These are phyloP conservation scores for Ramaria sp. DNA, from an alignment of 768 basidiomycete genomes.

Conservation along the genomic window DNA sequence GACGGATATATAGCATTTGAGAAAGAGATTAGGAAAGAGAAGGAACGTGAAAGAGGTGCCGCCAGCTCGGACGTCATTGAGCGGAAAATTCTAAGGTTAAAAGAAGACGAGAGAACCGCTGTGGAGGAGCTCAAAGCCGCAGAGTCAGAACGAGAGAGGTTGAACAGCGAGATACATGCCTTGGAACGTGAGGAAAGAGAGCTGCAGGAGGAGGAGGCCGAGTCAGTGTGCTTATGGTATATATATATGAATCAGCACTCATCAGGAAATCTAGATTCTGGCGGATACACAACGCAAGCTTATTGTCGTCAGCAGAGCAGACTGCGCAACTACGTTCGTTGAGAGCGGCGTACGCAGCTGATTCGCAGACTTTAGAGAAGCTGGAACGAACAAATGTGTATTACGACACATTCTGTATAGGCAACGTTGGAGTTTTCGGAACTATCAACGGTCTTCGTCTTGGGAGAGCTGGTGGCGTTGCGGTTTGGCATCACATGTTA, in stretches of 20 bases:
- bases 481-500: slow-evolving; percentile 34
- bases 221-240: slow-evolving; percentile 37
- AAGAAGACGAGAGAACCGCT: slow-evolving; percentile 54
- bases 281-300: slow-evolving; percentile 66
- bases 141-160: slow-evolving; percentile 64
- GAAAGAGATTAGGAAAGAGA: slow-evolving; percentile 74
- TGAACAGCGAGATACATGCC: slow-evolving; percentile 60
- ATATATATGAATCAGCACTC: background rate
- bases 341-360: slow-evolving; percentile 68
- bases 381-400: slow-evolving; percentile 90
- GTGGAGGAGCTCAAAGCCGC: slow-evolving; percentile 67
- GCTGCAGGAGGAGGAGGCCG: slow-evolving; percentile 75
- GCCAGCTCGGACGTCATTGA: slow-evolving; percentile 54
- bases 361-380: slow-evolving; percentile 68
- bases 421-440: slow-evolving; percentile 89
- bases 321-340: slow-evolving; percentile 59
- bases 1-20: slow-evolving; percentile 93
- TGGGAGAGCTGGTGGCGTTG: slow-evolving; percentile 75
- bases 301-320: slow-evolving; percentile 55
- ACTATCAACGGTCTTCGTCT: slow-evolving; percentile 96
- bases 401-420: slow-evolving; percentile 92
- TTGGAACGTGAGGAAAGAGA: slow-evolving; percentile 70
- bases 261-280: slow-evolving; percentile 51
- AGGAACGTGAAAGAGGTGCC: slow-evolving; percentile 57
- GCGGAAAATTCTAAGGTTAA: slow-evolving; percentile 62